phyloP scores from a whole-genome alignment of 139 green algal species.

The Tetraselmis striata region DNA sequence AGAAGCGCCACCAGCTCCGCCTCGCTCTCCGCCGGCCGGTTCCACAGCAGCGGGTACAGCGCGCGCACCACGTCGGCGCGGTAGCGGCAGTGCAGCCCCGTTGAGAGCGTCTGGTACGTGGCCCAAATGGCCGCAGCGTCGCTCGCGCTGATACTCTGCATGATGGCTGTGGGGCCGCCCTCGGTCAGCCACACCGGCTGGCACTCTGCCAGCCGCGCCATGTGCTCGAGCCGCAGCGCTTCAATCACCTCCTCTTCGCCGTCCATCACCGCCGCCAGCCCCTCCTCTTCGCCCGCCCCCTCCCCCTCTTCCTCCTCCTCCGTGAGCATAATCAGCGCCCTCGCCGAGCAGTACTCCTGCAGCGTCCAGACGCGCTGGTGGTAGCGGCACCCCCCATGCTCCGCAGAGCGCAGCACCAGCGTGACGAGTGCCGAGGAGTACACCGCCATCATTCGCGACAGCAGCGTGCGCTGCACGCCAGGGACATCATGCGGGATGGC shows the following conservation, averaged over 20 bases:
- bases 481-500: background rate
- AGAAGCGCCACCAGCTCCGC: background rate
- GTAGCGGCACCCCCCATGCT: background rate
- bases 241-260: background rate
- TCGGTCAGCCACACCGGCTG: background rate
- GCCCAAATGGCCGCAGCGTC: background rate
- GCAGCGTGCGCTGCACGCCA: background rate
- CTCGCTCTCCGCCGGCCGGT: background rate
- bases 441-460: background rate
- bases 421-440: background rate
- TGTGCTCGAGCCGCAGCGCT: background rate
- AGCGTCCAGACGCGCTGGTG: background rate
- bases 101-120: background rate
- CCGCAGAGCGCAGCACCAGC: background rate
- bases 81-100: background rate
- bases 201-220: background rate
- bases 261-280: background rate
- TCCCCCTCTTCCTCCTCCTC: background rate
- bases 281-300: background rate
- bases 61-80: background rate
- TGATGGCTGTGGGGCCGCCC: background rate
- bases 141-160: background rate
- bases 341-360: background rate
- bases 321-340: background rate
- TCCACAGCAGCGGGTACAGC: background rate